phyloP scores from a whole-genome alignment of 1,139 yeast species.

The Nadsonia commutata region DNA sequence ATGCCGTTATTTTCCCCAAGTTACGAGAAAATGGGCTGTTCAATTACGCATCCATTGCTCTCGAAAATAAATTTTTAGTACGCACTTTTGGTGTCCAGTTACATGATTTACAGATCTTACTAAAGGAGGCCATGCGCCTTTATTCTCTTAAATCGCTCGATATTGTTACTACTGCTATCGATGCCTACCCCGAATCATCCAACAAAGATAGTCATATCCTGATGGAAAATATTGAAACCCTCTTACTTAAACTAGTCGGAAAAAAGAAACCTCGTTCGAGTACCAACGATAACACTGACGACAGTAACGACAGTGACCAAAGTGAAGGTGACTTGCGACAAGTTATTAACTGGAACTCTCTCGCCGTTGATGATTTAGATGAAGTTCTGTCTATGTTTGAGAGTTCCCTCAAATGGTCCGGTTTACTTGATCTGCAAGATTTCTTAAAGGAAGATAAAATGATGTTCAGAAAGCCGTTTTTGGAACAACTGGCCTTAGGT shows the following conservation, averaged over 20 bases:
- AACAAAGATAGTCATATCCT: background rate
- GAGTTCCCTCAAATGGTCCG: constrained; percentile 16
- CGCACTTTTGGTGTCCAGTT: background rate
- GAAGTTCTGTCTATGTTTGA: constrained; percentile 9
- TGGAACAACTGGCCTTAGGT: constrained; percentile 18
- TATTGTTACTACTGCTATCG: background rate
- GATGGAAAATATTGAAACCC: background rate
- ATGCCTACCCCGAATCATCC: background rate
- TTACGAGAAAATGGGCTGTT: background rate
- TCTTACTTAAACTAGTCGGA: background rate
- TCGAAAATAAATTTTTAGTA: background rate
- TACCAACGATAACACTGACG: background rate
- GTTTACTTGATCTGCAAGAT: constrained; percentile 20
- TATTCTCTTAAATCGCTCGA: background rate
- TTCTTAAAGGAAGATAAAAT: constrained; percentile 15
- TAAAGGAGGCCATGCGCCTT: background rate
- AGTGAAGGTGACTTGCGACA: background rate
- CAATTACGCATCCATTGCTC: background rate
- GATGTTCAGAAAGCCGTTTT: constrained; percentile 15
- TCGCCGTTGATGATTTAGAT: background rate
- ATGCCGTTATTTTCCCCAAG: background rate
- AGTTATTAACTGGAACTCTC: background rate
- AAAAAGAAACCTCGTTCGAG: background rate
- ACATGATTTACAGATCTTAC: background rate
- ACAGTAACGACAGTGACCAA: background rate